These are phyloP conservation scores for Ambispora gerdemannii DNA, from an alignment of 192 early-diverging fungal genomes.

Conservation along the genomic window DNA sequence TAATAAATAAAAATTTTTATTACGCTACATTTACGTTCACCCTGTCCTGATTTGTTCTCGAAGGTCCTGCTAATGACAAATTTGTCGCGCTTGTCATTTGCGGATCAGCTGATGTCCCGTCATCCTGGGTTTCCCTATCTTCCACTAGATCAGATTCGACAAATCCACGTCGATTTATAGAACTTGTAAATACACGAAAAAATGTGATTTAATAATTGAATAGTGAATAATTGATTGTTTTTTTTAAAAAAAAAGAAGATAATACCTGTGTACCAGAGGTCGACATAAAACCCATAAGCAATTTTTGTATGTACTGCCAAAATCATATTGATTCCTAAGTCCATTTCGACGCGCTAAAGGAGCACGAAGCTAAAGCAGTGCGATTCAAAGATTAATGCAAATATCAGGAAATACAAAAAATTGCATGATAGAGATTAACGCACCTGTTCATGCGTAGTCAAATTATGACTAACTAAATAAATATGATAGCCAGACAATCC, in stretches of 20 bases:
- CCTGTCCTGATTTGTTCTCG: no score
- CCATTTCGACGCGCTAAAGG: constrained; percentile 35
- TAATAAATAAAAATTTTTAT: no score
- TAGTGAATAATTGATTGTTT: neutral
- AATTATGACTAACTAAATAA: constrained; percentile 62
- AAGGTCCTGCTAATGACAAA: no score
- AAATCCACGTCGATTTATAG: neutral
- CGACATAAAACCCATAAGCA: constrained; percentile 56
- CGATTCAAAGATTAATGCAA: neutral
- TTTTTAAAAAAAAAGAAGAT: constrained; percentile 1
- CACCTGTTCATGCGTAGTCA: constrained; percentile 91
- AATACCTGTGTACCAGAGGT: constrained; percentile 50
- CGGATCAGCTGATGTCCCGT: neutral
- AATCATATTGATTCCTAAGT: constrained; percentile 49
- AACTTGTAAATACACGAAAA: neutral
- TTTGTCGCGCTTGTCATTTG: neutral
- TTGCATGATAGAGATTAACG: neutral
- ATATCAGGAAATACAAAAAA: neutral
- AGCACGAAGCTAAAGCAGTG: constrained; percentile 37
- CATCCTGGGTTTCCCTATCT: neutral
- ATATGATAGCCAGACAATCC: constrained; percentile 77
- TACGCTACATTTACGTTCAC: no score
- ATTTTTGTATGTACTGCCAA: constrained; percentile 48
- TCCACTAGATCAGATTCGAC: neutral
- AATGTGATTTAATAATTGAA: no score